Base-by-base conservation (phyloP, 2,329 filamentous ascomycete species). In the Monilinia aucupariae region DNA sequence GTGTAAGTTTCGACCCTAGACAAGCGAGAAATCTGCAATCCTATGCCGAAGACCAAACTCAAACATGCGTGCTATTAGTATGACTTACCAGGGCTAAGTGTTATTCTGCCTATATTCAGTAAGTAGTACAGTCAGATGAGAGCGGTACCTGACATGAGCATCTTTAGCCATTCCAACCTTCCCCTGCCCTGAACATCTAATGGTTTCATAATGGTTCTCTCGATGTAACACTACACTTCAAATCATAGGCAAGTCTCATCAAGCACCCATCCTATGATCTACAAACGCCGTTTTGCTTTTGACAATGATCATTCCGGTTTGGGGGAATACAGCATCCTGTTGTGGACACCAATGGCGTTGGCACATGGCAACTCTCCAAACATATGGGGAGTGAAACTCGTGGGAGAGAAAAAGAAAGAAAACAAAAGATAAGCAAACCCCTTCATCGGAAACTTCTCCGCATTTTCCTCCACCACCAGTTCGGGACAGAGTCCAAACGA, bases 271-370 rank as follows among this genome's bases (percentile, higher is more conserved):
- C 50, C 50, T 58, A 43, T 49, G 60, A 58, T 62, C 60, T 58
- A 58, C 52, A 22, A 49, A 43, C 50, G 25, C 51, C 60, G 60
- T 62, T 62, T 62, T 30, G 52, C 51, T 62, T 15, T 39, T 34
- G 51, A 47, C 30, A 41, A n/a, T n/a, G n/a, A 49, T 41, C 32
- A 15, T n/a, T 43, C 52, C 43, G 45, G 32, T 54, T 54, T 32
- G 59, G 39, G 34, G 49, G 50, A n/a, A n/a, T n/a, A 61, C 59
- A 15, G 10, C 49, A 53, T 45, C 17, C 53, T 53, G 25, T 43
- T 32, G 39, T 13, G 48, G 58, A 34, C 22, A 25, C 41, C 30
- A 17, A 48, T 25, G 45, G 27, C 32, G 37, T 60, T 27, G 43
- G 32, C 58, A 41, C 45, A 59, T 50, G 47, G 37, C 34, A 39